Evolutionary conservation across 2,329 filamentous ascomycete species (phyloP).

Genomic region (Penicillium sp.): DNA sequence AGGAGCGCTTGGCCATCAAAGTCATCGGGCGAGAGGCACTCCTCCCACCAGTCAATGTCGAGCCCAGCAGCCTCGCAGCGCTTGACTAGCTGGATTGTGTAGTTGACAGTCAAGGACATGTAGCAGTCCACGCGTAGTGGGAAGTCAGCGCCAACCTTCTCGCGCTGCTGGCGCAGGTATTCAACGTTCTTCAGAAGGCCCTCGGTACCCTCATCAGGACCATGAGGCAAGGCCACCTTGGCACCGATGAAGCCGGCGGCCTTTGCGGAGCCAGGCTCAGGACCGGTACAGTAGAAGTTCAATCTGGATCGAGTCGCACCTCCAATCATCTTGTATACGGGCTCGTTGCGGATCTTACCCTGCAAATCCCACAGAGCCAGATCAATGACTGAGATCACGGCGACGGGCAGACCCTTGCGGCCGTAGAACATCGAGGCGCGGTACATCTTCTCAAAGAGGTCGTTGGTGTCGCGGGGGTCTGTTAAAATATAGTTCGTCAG

Average conservation of each 20-base stretch:
- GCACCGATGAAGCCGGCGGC: slow-evolving; percentile 85
- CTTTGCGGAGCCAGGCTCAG: slow-evolving; percentile 75
- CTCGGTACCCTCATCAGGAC: slow-evolving; percentile 78
- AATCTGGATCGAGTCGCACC: slow-evolving; percentile 81
- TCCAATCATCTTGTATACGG: slow-evolving; percentile 91
- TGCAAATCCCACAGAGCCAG: slow-evolving; percentile 89
- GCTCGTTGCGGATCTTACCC: slow-evolving; percentile 87
- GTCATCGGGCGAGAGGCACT: slow-evolving; percentile 87
- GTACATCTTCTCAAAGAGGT: slow-evolving; percentile 96
- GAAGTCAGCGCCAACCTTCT: slow-evolving; percentile 82
- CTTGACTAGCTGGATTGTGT: slow-evolving; percentile 88
- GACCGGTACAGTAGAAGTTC: slow-evolving; percentile 93
- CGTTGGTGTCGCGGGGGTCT: slow-evolving; percentile 88
- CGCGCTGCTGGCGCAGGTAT: slow-evolving; percentile 80
- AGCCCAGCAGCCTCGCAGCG: slow-evolving; percentile 75
- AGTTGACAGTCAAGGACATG: slow-evolving; percentile 90
- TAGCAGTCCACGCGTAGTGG: slow-evolving; percentile 96
- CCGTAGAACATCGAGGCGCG: slow-evolving; percentile 95
- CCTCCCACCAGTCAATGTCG: slow-evolving; percentile 97
- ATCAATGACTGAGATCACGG: slow-evolving; percentile 92
- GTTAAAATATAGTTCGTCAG: neutral
- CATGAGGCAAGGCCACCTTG: slow-evolving; percentile 87
- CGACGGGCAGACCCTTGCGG: slow-evolving; percentile 83
- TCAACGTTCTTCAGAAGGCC: slow-evolving; percentile 87
- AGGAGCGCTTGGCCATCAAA: slow-evolving; percentile 85